Percentiles rank a stretch among this genome's conserved stretches.
These are phyloP conservation scores for Volvariella surrecta DNA, from an alignment of 1,284 basidiomycete species.

Conservation along the genomic window DNA sequence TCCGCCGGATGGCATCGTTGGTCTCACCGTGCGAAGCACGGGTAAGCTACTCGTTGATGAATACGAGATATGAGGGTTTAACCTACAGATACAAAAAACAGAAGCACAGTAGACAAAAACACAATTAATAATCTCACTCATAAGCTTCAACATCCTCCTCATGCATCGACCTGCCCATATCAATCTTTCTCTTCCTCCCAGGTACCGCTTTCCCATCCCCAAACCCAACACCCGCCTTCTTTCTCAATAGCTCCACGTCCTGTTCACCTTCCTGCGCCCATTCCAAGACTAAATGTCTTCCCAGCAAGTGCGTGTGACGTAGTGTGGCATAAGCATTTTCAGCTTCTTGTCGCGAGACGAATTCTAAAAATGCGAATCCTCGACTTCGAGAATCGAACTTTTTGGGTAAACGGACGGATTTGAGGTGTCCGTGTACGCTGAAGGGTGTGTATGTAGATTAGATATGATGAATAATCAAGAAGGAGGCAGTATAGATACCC, in stretches of 20 bases:
- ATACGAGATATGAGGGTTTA: no score
- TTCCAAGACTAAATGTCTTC: constrained; percentile 88
- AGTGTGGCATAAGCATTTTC: constrained; percentile 80
- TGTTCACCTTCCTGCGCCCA: constrained; percentile 83
- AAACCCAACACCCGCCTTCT: constrained; percentile 72
- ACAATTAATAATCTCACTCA: no score
- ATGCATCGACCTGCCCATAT: constrained; percentile 39
- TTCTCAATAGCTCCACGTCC: constrained; percentile 67
- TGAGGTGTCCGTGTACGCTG: constrained; percentile 86
- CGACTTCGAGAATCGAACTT: constrained; percentile 81
- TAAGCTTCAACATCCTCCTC: constrained; percentile 23
- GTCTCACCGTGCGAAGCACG: no score
- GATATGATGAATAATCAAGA: constrained; percentile 5
- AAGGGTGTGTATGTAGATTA: no score
- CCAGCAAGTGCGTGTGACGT: constrained; percentile 91
- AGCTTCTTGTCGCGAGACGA: constrained; percentile 80
- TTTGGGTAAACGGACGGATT: constrained; percentile 83
- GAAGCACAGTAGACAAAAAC: no score
- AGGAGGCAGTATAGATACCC: constrained; percentile 41
- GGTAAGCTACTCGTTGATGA: no score
- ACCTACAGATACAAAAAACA: no score
- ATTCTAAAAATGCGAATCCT: constrained; percentile 96
- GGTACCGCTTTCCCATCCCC: constrained; percentile 61
- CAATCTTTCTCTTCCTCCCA: constrained; percentile 62
- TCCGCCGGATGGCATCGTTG: no score